Conservation (phyloP, 306 rosid species). For the Fragaria nilgerrensis region DNA sequence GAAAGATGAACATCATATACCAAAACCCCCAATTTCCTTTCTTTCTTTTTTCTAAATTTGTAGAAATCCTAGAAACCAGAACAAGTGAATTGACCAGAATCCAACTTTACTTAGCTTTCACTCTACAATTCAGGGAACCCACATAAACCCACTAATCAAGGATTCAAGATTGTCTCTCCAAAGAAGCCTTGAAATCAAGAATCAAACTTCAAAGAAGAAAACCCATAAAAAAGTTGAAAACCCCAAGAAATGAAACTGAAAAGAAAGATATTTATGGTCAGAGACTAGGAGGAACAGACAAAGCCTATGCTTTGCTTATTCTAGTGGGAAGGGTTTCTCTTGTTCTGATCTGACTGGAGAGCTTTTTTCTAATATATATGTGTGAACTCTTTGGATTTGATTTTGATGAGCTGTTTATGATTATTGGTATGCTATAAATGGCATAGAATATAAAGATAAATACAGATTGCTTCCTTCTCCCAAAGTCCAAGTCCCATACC, state of each 20-base stretch:
- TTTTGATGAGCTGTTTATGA: constrained; percentile 18
- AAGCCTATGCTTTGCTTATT: constrained; percentile 5
- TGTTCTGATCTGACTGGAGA: not conserved
- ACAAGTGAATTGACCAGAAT: constrained; percentile 8
- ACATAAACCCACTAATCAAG: constrained; percentile 12
- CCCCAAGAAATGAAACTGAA: not conserved
- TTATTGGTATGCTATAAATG: constrained; percentile 28
- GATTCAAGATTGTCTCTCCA: not conserved
- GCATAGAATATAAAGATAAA: not conserved
- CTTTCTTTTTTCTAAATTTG: not conserved
- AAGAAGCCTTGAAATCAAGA: not conserved
- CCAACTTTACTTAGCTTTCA: constrained; percentile 3
- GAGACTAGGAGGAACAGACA: not conserved
- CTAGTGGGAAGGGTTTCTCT: not conserved
- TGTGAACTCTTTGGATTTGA: not conserved
- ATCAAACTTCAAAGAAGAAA: constrained; percentile 30
- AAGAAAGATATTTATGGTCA: constrained; percentile 1
- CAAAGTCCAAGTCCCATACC: not conserved
- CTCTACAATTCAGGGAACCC: constrained; percentile 17
- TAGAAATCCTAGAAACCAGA: constrained; percentile 2
- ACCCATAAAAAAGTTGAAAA: constrained; percentile 3
- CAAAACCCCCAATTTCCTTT: constrained; percentile 10
- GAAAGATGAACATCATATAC: not conserved
- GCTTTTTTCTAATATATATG: not conserved
- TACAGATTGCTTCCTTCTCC: constrained; percentile 33